Evolutionary conservation across 805 yeast genomes (phyloP).

Genomic region (Hyphopichia homilentoma): DNA sequence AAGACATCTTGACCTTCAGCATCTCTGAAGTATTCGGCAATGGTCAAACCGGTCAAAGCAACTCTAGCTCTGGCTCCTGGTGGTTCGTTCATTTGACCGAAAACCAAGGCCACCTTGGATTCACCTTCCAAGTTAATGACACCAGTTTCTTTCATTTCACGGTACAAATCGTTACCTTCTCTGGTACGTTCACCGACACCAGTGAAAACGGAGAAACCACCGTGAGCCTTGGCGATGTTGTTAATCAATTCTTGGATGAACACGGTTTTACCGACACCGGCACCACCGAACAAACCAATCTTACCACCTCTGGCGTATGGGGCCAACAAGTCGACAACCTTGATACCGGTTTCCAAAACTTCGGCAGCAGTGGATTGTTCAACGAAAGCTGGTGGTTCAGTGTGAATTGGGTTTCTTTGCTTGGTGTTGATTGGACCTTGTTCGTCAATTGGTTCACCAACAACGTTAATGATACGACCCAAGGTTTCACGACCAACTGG

Average conservation of each 20-base stretch:
- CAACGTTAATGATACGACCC: conserved; percentile 97
- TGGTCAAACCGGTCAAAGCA: conserved; percentile 98
- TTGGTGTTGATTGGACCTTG: conserved; percentile 96
- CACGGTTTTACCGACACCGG: conserved; percentile 99
- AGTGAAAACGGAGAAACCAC: conserved; percentile 99
- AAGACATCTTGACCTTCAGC: conserved; percentile 99
- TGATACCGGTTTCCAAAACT: conserved; percentile 98
- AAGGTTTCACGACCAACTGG: conserved; percentile 99
- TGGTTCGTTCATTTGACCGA: conserved; percentile 99
- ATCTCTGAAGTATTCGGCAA: conserved; percentile 99
- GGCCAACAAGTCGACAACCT: conserved; percentile 98
- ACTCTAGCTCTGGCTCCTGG: conserved; percentile 99
- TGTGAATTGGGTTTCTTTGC: conserved; percentile 96
- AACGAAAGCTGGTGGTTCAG: conserved; percentile 94
- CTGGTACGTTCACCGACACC: conserved; percentile 99
- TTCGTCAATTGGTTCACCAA: conserved; percentile 99
- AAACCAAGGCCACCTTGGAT: conserved; percentile 98
- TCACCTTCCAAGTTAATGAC: conserved; percentile 99
- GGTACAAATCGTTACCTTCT: conserved; percentile 99
- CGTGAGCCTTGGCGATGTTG: conserved; percentile 99
- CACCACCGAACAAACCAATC: conserved; percentile 99
- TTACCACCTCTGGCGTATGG: conserved; percentile 99
- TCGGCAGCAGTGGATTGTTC: conserved; percentile 98
- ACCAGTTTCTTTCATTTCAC: conserved; percentile 99
- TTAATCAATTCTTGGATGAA: conserved; percentile 99